Evolutionary conservation across 192 early-diverging fungal species (phyloP).

Genomic region (Pilobolus umbonatus): DNA sequence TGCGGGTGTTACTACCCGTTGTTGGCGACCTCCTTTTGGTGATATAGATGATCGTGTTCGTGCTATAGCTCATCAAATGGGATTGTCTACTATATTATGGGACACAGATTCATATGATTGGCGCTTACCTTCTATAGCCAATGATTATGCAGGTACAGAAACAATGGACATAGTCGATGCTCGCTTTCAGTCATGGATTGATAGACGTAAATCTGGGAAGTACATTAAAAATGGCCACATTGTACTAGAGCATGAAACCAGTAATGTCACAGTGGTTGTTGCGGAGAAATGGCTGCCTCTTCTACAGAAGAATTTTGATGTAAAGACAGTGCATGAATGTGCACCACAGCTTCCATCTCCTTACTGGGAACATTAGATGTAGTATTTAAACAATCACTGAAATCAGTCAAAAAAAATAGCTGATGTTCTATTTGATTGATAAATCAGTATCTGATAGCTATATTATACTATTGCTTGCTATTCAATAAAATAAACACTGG

Average conservation of each 20-base stretch:
- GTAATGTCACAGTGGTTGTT: constrained; percentile 29
- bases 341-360: constrained; percentile 31
- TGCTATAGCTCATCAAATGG: constrained; percentile 54
- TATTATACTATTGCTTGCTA: no score
- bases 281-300: constrained; percentile 39
- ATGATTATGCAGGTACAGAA: constrained; percentile 11
- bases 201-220: not conserved
- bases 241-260: constrained; percentile 40
- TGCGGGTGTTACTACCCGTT: constrained; percentile 39
- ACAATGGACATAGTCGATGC: constrained; percentile 13
- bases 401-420: not conserved
- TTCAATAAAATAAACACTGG: no score
- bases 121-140: constrained; percentile 28
- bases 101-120: constrained; percentile 36
- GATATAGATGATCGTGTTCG: constrained; percentile 73
- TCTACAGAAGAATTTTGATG: constrained; percentile 31
- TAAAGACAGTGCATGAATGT: constrained; percentile 34
- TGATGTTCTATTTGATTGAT: no score
- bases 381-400: not conserved
- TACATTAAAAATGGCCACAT: constrained; percentile 34
- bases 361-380: constrained; percentile 32
- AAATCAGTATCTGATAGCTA: no score
- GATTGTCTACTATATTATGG: constrained; percentile 26
- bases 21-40: constrained; percentile 65
- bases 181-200: constrained; percentile 23